These are phyloP conservation scores for Stemphylium vesicarium DNA, from an alignment of 2,329 filamentous ascomycete genomes.

Conservation along the genomic window DNA sequence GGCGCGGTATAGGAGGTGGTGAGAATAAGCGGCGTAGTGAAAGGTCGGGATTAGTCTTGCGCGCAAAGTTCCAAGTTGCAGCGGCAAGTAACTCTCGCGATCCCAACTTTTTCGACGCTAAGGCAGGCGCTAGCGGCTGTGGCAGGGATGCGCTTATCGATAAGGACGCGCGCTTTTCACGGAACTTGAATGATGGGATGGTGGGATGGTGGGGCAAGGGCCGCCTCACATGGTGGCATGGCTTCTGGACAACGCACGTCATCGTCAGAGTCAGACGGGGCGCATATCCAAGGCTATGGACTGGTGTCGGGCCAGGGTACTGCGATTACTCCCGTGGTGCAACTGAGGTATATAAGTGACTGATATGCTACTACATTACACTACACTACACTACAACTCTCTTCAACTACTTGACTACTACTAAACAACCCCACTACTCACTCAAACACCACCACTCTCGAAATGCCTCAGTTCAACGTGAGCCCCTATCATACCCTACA, in stretches of 20 bases:
- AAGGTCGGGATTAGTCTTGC: slow-evolving; percentile 1
- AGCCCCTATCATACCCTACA: background rate
- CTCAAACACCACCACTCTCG: slow-evolving; percentile 4
- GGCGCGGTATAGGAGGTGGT: too few species aligned
- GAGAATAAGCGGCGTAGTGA: background rate
- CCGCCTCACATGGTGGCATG: slow-evolving; percentile 14
- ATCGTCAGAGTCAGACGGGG: slow-evolving; percentile 23
- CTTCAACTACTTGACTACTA: background rate
- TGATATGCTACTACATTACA: slow-evolving; percentile 11
- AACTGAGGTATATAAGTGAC: slow-evolving; percentile 31
- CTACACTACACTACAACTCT: background rate
- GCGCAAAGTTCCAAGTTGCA: slow-evolving; percentile 9
- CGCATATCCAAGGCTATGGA: slow-evolving; percentile 37
- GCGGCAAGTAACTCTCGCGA: slow-evolving; percentile 17
- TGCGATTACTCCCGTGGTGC: slow-evolving; percentile 2
- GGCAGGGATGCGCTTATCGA: slow-evolving; percentile 45
- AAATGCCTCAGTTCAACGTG: slow-evolving; percentile 28
- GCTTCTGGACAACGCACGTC: slow-evolving; percentile 26
- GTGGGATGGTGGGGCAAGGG: background rate
- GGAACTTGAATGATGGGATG: background rate
- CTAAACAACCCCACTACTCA: background rate
- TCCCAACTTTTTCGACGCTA: slow-evolving; percentile 39
- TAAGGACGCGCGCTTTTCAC: slow-evolving; percentile 25
- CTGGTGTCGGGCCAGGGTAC: slow-evolving; percentile 9
- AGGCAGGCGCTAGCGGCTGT: slow-evolving; percentile 30